Base-by-base conservation (phyloP, 805 yeast species). In the Nakazawaea wickerhamii region DNA sequence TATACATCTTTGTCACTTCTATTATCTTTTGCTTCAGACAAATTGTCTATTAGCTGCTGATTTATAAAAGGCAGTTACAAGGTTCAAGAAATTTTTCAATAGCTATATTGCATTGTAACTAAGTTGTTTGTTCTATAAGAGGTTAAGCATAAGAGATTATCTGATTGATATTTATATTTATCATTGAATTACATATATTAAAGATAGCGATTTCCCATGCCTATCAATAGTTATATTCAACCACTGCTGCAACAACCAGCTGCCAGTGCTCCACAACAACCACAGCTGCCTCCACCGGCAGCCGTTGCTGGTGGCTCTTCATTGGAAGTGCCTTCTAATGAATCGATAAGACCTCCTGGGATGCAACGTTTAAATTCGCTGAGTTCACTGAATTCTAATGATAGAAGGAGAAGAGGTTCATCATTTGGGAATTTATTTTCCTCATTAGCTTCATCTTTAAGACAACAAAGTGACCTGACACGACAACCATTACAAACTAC, bases 341-440 rank as follows among this genome's bases (percentile, higher is more conserved):
- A 31, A 14, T 13, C 20, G 19, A n/a, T 19, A 10, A 17, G 22
- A 21, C 13, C 35, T 9, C 20, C 35, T 9, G 18, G 17, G 26
- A 40, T 40, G 15, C 44, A 34, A 19, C 38, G 44, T 9, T 21
- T 40, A 14, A 35, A 35, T 11, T 40, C 44, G 10, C 43, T n/a
- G 17, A 27, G 32, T 13, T 36, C 38, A 5, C 38, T 18, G 38
- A 25, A 18, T 21, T 33, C 38, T 13, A 15, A 8, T 23, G 41
- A 37, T 25, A 30, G 45, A 6, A 31, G 45, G 18, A 32, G 45
- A 27, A 21, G 45, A 14, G 45, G 45, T 15, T 43, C 45, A 9
- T 43, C 45, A 4, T 43, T 37, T n/a, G 45, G 45, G 6, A 43
- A 38, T 14, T 37, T 43, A 21, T 37, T 43, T 18, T 27, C 30